Evolutionary conservation across 163 green algal genomes (phyloP).

Genomic region (Scenedesmus sp.): DNA sequence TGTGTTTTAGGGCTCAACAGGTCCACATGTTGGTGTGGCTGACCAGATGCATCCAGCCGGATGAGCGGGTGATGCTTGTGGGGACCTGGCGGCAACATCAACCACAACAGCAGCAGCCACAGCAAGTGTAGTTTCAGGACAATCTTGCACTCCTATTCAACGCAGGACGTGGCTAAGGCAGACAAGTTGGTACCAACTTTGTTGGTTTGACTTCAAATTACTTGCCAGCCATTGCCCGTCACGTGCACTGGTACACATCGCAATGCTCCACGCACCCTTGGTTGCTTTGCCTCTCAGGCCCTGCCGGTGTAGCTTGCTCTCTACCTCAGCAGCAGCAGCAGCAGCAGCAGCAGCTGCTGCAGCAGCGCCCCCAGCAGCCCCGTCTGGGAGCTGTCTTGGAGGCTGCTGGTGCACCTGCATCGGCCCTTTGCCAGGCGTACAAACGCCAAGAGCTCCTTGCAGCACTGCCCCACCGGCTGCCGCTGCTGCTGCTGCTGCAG

Average conservation of each 20-base stretch:
- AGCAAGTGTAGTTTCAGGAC: no score
- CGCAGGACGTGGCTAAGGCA: no score
- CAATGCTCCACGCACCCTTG: not conserved
- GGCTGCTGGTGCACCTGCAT: no score
- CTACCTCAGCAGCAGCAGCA: conserved; percentile 21
- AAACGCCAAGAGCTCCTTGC: not conserved
- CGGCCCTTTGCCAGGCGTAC: not conserved
- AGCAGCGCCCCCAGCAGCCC: not conserved
- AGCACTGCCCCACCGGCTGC: no score
- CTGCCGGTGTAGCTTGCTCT: conserved; percentile 26
- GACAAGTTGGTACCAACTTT: no score
- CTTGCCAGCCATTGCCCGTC: no score
- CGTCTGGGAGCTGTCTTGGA: not conserved
- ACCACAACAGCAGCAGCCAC: not conserved
- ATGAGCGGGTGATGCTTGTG: conserved; percentile 19
- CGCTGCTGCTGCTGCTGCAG: conserved; percentile 47
- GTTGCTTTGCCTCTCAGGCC: not conserved
- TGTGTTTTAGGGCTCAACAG: conserved; percentile 7
- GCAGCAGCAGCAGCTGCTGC: not conserved
- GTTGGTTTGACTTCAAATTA: no score
- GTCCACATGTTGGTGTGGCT: conserved; percentile 45
- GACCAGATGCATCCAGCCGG: conserved; percentile 9
- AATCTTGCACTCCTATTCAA: no score
- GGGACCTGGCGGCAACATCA: not conserved
- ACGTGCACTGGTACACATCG: no score